A percentile compares a stretch with the other conserved stretches of the same genome.
Evolutionary conservation across 805 yeast species (phyloP).

Genomic region (Candida sakaeoensis): DNA sequence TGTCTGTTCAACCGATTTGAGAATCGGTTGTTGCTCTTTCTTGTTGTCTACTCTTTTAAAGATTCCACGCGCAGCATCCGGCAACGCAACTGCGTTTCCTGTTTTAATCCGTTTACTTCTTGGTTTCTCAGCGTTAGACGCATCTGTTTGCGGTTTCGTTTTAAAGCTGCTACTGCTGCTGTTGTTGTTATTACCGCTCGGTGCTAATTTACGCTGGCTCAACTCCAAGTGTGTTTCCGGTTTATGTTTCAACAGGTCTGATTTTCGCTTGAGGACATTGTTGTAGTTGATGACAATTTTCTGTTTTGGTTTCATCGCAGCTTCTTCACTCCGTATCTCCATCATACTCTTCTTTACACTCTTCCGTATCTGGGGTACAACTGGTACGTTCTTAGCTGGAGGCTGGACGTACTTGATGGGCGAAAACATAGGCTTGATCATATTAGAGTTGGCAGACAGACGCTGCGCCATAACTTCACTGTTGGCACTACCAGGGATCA

Average conservation of each 20-base stretch:
- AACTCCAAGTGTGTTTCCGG: neutral
- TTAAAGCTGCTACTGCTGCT: no score
- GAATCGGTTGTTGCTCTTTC: neutral
- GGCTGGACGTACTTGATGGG: conserved; percentile 1
- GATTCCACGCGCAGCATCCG: conserved; percentile 36
- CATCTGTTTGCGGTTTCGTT: neutral
- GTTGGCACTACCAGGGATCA: conserved; percentile 1
- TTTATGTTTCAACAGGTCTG: neutral
- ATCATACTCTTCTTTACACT: conserved; percentile 24
- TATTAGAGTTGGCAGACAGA: neutral
- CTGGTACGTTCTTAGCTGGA: neutral
- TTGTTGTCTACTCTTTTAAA: neutral
- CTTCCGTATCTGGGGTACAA: conserved; percentile 1
- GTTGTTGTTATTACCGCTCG: no score
- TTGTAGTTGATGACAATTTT: conserved; percentile 13
- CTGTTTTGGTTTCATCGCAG: conserved; percentile 23
- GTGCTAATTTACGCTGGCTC: no score
- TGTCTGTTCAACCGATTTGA: neutral
- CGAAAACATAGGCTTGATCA: neutral
- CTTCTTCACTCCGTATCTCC: conserved; percentile 26
- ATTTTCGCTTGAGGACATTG: conserved; percentile 3
- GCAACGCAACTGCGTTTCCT: conserved; percentile 34
- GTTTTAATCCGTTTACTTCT: conserved; percentile 6
- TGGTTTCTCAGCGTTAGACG: neutral
- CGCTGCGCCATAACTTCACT: neutral